A percentile compares a stretch with the other conserved stretches of the same genome.
Evolutionary conservation across 805 yeast species (phyloP).

Genomic region (Candida easanensis): DNA sequence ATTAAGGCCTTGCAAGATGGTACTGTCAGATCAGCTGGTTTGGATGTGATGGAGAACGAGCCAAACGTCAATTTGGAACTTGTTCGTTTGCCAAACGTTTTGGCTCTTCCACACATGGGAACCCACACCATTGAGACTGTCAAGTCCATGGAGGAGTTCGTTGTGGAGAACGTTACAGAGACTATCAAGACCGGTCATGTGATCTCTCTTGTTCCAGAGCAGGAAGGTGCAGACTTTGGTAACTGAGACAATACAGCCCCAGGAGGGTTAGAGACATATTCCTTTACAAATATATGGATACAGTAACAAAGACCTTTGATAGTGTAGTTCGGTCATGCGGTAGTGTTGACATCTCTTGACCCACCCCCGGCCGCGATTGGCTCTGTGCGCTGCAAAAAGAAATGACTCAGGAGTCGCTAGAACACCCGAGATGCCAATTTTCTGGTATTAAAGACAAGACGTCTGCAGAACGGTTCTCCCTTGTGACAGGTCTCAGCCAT

Average conservation of each 20-base stretch:
- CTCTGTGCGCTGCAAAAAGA: neutral
- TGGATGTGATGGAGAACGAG: slow-evolving; percentile 76
- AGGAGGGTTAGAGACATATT: too few species aligned
- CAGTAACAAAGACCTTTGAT: neutral
- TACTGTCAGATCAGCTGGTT: slow-evolving; percentile 63
- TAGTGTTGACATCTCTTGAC: neutral
- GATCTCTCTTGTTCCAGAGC: slow-evolving; percentile 78
- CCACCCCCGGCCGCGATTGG: slow-evolving; percentile 1
- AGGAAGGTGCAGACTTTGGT: slow-evolving; percentile 30
- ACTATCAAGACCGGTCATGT: slow-evolving; percentile 67
- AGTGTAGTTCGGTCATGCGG: neutral
- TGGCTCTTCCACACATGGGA: slow-evolving; percentile 87
- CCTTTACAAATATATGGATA: too few species aligned
- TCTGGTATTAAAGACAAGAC: neutral
- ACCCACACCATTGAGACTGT: slow-evolving; percentile 76
- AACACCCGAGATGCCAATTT: neutral
- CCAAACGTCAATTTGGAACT: slow-evolving; percentile 69
- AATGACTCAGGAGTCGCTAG: neutral
- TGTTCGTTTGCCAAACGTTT: slow-evolving; percentile 60
- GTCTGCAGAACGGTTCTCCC: too few species aligned
- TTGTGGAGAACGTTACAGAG: slow-evolving; percentile 62
- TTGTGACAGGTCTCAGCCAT: too few species aligned
- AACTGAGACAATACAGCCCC: too few species aligned
- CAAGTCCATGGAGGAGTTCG: slow-evolving; percentile 84
- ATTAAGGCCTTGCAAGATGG: slow-evolving; percentile 57